These are phyloP conservation scores for Phyllosticta capitalensis DNA, from an alignment of 2,329 filamentous ascomycete species.

Conservation along the genomic window DNA sequence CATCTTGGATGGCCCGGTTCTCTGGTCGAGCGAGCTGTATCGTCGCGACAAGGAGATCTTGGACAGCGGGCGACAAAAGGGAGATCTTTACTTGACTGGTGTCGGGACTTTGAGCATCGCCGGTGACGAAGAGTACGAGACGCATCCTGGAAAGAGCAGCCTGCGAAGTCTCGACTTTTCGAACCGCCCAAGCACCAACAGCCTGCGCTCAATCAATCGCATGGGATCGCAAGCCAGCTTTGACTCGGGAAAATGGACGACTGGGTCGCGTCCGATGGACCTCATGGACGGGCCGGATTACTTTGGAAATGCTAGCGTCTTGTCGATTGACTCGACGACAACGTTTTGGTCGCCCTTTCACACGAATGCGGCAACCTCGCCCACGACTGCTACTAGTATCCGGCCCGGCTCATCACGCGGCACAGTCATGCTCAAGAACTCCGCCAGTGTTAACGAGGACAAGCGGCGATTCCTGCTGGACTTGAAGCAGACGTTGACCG, in stretches of 20 bases:
- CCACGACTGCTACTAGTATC: slow-evolving; percentile 51
- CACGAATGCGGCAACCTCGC: slow-evolving; percentile 49
- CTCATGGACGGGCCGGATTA: slow-evolving; percentile 61
- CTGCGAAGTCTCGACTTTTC: slow-evolving; percentile 35
- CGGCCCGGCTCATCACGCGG: slow-evolving; percentile 60
- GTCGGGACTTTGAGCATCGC: slow-evolving; percentile 40
- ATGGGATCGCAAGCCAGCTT: slow-evolving; percentile 62
- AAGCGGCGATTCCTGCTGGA: slow-evolving; percentile 71
- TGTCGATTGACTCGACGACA: slow-evolving; percentile 63
- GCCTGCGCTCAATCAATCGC: slow-evolving; percentile 49
- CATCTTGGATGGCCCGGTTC: slow-evolving; percentile 71
- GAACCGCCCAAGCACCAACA: slow-evolving; percentile 45
- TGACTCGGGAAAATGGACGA: slow-evolving; percentile 56
- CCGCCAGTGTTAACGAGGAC: slow-evolving; percentile 51
- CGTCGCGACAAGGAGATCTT: slow-evolving; percentile 61
- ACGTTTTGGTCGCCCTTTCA: slow-evolving; percentile 90
- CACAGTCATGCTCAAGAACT: slow-evolving; percentile 51
- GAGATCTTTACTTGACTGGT: slow-evolving; percentile 37
- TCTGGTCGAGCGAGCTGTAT: slow-evolving; percentile 90
- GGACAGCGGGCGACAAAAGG: slow-evolving; percentile 41
- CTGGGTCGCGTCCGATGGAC: slow-evolving; percentile 46
- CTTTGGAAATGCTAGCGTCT: slow-evolving; percentile 57
- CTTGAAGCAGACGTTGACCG: slow-evolving; percentile 69
- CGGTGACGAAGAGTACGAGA: slow-evolving; percentile 38
- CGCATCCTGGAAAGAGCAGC: slow-evolving; percentile 24